These are phyloP conservation scores for Colletotrichum sp. DNA, from an alignment of 2,329 filamentous ascomycete genomes.

Conservation along the genomic window DNA sequence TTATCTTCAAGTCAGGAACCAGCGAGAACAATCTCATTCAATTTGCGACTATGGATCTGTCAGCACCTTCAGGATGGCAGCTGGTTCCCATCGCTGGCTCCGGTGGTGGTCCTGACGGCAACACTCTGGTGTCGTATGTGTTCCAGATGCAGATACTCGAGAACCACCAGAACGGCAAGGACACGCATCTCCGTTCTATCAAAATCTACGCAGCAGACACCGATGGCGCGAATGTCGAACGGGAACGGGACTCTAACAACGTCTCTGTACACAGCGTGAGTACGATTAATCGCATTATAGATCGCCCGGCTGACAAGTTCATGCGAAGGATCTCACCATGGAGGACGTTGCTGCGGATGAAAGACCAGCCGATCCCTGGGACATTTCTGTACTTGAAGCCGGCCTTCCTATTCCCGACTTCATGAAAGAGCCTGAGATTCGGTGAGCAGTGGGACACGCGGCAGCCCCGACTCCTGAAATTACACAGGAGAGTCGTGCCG, in stretches of 20 bases:
- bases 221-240: slow-evolving; percentile 43
- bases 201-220: slow-evolving; percentile 76
- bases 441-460: slow-evolving; percentile 25
- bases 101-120: slow-evolving; percentile 67
- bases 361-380: slow-evolving; percentile 27
- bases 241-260: slow-evolving; percentile 32
- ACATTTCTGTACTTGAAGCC: slow-evolving; percentile 29
- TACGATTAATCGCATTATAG: neutral
- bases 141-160: slow-evolving; percentile 90
- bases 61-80: slow-evolving; percentile 87
- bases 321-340: neutral
- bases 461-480: neutral
- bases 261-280: slow-evolving; percentile 18
- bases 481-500: too few species aligned
- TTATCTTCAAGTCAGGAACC: slow-evolving; percentile 86
- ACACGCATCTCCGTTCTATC: slow-evolving; percentile 94
- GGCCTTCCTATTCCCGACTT: slow-evolving; percentile 44
- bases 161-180: slow-evolving; percentile 99
- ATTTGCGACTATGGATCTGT: slow-evolving; percentile 81
- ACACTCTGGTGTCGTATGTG: slow-evolving; percentile 84
- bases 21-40: slow-evolving; percentile 91
- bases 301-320: slow-evolving; percentile 8
- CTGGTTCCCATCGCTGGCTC: slow-evolving; percentile 70
- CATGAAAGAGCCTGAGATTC: slow-evolving; percentile 47
- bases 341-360: neutral